Base-by-base conservation (phyloP, 2,329 filamentous ascomycete genomes). In the Macrophomina tecta region DNA sequence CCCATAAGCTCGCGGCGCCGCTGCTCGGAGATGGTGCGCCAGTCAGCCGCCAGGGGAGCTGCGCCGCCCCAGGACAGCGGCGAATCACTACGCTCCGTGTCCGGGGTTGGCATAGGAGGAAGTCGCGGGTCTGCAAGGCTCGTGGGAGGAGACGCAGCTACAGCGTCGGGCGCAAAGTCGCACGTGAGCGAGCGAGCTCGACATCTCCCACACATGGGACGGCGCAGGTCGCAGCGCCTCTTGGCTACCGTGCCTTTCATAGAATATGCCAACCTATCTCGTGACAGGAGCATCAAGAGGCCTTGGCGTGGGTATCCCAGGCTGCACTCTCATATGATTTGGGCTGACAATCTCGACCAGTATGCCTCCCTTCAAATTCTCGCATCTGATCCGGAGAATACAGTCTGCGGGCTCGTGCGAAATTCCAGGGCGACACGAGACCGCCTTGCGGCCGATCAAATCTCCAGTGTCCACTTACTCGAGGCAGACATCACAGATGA, bases 351-450 rank as follows among this genome's bases (percentile, higher is more conserved):
- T 12, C 12, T 4, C 8, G 12, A 51, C 5, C 48, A 51, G 23
- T 51, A 51, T 9, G 48, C 23, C 1, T 51, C 34, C 48, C 11
- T 51, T 9, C 14, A 1, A 16, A 5, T 5, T 4, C 48, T 51
- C 14, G 23, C 7, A 9, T 51, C 48, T 11, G 74, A 84, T 68
- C 72, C 79, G 3, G 67, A 68, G 3, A 74, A 75, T 65, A 62
- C 66, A 4, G 69, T 76, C 7, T 40, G 74, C 23, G 73, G 73
- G 11, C 45, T 75, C 1, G 72, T 74, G 5, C 73, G 73, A 1
- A 66, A 85, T 73, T 84, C 83, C 69, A 68, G 72, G 1, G 73
- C 74, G 0, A 81, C 83, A 3, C 79, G 85, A 30, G 75, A 81
- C 63, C 83, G 80, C 70, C 75, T 85, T 0, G 70, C 74, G 2